Base-by-base conservation (phyloP, 1,284 basidiomycete species). In the Fistulinella cinereoalba region DNA sequence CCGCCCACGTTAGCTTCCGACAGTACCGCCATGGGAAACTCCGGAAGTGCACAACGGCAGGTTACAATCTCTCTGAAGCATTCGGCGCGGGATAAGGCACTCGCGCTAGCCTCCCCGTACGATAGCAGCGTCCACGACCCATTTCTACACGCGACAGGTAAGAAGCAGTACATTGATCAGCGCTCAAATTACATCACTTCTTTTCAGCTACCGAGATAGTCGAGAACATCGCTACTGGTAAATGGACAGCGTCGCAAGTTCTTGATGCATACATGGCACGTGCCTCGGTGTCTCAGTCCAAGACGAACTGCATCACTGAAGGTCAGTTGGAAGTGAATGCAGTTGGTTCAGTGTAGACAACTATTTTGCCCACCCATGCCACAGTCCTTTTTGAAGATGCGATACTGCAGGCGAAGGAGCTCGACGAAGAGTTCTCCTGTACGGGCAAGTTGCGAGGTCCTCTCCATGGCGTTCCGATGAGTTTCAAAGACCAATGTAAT, bases 391-490 rank as follows among this genome's bases (percentile, higher is more conserved):
- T 88, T 60, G 74, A 75, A 19, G 72, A 77, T 44, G 90, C 87
- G 4, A 72, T 80, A n/a, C 61, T 73, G 47, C 74, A 76, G 49
- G 88, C 88, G 0, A 68, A 70, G 37, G 73, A 73, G 31, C 74
- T 92, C 3, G 89, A 92, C 58, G 67, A 69, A 4, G 80, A 87
- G 53, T 89, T 86, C 56, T 71, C 74, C 2, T 53, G 60, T 13
- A 87, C 83, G 0, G 78, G 78, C 37, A 70, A 70, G 50, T 57
- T 89, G 22, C 74, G 75, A 16, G 92, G 92, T 0, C 81, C 81
- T 10, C 72, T 93, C 29, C 88, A 90, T 61, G 92, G 92, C 23
- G 80, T 96, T 15, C 93, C 92, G 5, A 77, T 91, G 44, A 80
- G 81, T 64, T 68, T 86, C 60, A 88, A 95, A 63, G 78, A 93